These are phyloP conservation scores for Somion occarium DNA, from an alignment of 1,284 basidiomycete genomes.

Conservation along the genomic window DNA sequence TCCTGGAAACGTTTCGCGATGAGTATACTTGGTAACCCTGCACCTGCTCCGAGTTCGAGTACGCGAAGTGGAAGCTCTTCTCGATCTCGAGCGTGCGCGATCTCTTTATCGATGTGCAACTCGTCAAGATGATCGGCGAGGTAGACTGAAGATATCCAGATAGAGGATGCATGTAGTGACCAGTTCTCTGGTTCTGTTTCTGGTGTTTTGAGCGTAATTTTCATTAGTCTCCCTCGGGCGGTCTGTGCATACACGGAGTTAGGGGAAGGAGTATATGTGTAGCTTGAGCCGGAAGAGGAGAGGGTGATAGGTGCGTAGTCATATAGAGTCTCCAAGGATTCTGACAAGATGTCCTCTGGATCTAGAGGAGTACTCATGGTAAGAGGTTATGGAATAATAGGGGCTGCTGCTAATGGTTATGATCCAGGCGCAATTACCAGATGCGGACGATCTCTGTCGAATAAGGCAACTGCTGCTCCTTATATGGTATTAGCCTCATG, in stretches of 20 bases:
- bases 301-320: constrained; percentile 55
- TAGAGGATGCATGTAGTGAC: constrained; percentile 68
- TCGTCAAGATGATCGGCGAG: constrained; percentile 56
- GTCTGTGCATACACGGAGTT: background rate
- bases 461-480: too few relatives aligned
- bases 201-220: constrained; percentile 45
- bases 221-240: background rate
- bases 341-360: constrained; percentile 61
- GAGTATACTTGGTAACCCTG: constrained; percentile 66
- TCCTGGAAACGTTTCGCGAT: constrained; percentile 45
- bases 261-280: constrained; percentile 19
- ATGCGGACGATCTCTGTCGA: too few relatives aligned
- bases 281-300: constrained; percentile 45
- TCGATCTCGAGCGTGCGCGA: constrained; percentile 9
- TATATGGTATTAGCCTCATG: too few relatives aligned
- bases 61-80: constrained; percentile 32
- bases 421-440: too few relatives aligned
- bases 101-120: constrained; percentile 32
- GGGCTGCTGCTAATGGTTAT: background rate
- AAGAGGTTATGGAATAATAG: background rate
- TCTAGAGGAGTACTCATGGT: constrained; percentile 26
- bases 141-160: constrained; percentile 66
- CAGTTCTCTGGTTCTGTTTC: constrained; percentile 65
- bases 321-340: constrained; percentile 57
- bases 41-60: constrained; percentile 71